These are phyloP conservation scores for Eucalyptus dawsonii DNA, from an alignment of 345 rosid species.

Conservation along the genomic window DNA sequence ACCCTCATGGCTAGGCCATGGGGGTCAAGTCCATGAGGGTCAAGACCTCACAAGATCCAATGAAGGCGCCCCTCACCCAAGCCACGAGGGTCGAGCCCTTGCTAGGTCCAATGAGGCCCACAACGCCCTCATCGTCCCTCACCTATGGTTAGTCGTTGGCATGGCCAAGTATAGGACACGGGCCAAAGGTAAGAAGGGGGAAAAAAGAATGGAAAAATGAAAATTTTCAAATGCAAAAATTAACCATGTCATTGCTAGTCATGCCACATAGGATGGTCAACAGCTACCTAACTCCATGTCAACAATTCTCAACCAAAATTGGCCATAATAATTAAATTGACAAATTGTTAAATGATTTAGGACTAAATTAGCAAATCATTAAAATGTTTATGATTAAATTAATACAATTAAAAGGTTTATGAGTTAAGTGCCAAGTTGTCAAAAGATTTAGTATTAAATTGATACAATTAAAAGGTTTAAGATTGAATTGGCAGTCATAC, in stretches of 20 bases:
- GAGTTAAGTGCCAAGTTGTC: not conserved
- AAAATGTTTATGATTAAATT: no score
- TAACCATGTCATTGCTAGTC: not conserved
- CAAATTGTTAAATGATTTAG: not conserved
- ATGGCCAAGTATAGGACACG: not conserved
- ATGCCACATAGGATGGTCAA: not conserved
- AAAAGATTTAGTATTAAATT: not conserved
- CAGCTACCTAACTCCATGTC: fast-evolving
- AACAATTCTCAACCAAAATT: fast-evolving
- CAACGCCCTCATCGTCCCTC: fast-evolving
- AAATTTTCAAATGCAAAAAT: not conserved
- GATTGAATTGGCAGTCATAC: fast-evolving
- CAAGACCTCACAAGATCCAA: not conserved
- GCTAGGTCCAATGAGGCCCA: not conserved
- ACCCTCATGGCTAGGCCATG: not conserved
- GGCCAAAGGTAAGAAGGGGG: not conserved
- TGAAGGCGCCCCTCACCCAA: no score
- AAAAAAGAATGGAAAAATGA: fast-evolving
- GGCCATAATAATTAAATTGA: not conserved
- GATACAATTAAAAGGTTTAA: fast-evolving
- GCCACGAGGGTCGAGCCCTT: not conserved
- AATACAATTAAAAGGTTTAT: no score
- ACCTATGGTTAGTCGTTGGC: fast-evolving
- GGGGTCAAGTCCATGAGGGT: not conserved
- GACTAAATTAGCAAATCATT: not conserved